These are phyloP conservation scores for Plenodomus biglobosus DNA, from an alignment of 2,329 filamentous ascomycete genomes.

Conservation along the genomic window DNA sequence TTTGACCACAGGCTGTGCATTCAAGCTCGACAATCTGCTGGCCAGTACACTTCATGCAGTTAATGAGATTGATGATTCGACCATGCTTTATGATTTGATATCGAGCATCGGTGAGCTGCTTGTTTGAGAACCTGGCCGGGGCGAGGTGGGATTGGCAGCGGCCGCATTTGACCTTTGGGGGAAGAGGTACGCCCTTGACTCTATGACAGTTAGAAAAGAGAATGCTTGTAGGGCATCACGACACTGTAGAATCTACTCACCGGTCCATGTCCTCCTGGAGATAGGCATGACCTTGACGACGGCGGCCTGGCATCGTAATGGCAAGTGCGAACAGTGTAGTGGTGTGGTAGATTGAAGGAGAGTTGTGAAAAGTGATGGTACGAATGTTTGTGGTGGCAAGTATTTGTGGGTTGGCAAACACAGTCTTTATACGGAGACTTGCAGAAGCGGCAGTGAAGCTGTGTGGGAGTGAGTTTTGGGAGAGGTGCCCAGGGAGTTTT, in stretches of 20 bases:
- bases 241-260: neutral
- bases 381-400: neutral
- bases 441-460: neutral
- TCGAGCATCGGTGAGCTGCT: constrained; percentile 47
- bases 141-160: constrained; percentile 49
- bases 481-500: neutral
- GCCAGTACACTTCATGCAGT: constrained; percentile 51
- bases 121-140: constrained; percentile 49
- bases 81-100: constrained; percentile 13
- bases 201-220: neutral
- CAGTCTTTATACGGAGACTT: neutral
- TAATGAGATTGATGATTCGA: constrained; percentile 30
- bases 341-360: neutral
- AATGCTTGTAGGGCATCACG: neutral
- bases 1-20: constrained; percentile 51
- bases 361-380: neutral
- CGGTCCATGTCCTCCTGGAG: constrained; percentile 3
- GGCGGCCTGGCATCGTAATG: neutral
- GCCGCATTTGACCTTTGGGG: constrained; percentile 47
- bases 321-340: neutral
- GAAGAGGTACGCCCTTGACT: constrained; percentile 22
- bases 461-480: neutral
- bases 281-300: neutral
- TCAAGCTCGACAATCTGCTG: constrained; percentile 49
- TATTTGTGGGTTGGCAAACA: neutral